A percentile compares a stretch with the other conserved stretches of the same genome.
Evolutionary conservation across 2,329 filamentous ascomycete species (phyloP).

Genomic region (Aureobasidium sp.): DNA sequence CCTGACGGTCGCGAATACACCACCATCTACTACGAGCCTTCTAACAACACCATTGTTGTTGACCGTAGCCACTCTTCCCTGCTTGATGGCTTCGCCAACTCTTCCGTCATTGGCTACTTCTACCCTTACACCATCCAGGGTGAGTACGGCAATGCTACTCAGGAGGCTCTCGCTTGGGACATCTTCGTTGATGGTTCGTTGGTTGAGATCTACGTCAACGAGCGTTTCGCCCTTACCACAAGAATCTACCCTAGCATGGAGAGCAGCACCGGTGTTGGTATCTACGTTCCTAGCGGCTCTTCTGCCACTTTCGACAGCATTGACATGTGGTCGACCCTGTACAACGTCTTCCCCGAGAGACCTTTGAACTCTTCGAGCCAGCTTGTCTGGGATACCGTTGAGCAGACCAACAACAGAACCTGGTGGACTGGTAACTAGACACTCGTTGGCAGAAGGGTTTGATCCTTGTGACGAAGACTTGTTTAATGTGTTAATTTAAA

Average conservation of each 20-base stretch:
- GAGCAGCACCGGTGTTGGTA: conserved; percentile 35
- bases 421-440: conserved; percentile 38
- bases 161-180: conserved; percentile 34
- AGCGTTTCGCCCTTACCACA: conserved; percentile 32
- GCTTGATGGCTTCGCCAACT: conserved; percentile 34
- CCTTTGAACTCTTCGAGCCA: conserved; percentile 30
- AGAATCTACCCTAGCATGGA: conserved; percentile 38
- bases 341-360: conserved; percentile 29
- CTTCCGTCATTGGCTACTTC: conserved; percentile 39
- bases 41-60: conserved; percentile 38
- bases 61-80: conserved; percentile 35
- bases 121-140: conserved; percentile 31
- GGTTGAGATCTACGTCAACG: conserved; percentile 40
- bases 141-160: conserved; percentile 17
- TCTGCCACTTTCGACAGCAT: conserved; percentile 29
- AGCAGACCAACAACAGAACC: conserved; percentile 36
- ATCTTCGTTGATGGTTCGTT: conserved; percentile 41
- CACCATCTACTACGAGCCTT: conserved; percentile 35
- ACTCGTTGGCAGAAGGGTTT: not conserved
- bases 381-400: conserved; percentile 34
- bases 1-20: conserved; percentile 37
- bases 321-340: conserved; percentile 26
- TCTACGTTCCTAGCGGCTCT: conserved; percentile 30
- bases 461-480: not conserved
- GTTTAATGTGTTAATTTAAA: not conserved